phyloP scores from a whole-genome alignment of 78 protist genomes.

The Dictyostelium intermedium region DNA sequence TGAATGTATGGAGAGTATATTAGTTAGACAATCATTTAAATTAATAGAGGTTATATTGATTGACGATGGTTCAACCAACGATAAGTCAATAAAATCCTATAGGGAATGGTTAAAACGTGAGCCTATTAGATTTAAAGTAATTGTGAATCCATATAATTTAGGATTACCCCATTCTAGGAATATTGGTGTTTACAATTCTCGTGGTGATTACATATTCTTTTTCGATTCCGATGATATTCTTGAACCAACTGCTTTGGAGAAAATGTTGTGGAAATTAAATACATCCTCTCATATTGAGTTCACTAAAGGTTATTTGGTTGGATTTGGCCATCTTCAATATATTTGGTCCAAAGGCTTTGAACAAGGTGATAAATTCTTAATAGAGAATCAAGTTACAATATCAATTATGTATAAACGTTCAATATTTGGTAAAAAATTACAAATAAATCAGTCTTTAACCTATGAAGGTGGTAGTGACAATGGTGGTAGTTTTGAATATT shows the following conservation, averaged over 20 bases:
- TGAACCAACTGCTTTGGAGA: constrained; percentile 66
- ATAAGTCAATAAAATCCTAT: background rate
- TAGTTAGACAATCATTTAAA: constrained; percentile 44
- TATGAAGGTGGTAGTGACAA: background rate
- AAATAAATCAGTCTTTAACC: background rate
- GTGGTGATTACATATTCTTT: constrained; percentile 22
- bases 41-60: constrained; percentile 13
- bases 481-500: background rate
- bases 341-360: constrained; percentile 60
- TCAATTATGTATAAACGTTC: constrained; percentile 27
- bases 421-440: constrained; percentile 10
- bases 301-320: constrained; percentile 46
- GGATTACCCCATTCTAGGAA: constrained; percentile 56
- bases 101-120: background rate
- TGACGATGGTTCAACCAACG: constrained; percentile 35
- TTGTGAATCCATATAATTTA: background rate
- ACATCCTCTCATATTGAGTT: constrained; percentile 19
- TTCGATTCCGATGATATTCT: constrained; percentile 50
- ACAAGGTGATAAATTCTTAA: background rate
- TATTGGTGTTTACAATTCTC: background rate
- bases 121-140: background rate
- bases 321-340: constrained; percentile 32
- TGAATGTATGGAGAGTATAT: constrained; percentile 3
- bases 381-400: constrained; percentile 45
- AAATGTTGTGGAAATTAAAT: constrained; percentile 45